Conservation (phyloP, 352 stramenopile genomes). For the Phytophthora pistaciae region DNA sequence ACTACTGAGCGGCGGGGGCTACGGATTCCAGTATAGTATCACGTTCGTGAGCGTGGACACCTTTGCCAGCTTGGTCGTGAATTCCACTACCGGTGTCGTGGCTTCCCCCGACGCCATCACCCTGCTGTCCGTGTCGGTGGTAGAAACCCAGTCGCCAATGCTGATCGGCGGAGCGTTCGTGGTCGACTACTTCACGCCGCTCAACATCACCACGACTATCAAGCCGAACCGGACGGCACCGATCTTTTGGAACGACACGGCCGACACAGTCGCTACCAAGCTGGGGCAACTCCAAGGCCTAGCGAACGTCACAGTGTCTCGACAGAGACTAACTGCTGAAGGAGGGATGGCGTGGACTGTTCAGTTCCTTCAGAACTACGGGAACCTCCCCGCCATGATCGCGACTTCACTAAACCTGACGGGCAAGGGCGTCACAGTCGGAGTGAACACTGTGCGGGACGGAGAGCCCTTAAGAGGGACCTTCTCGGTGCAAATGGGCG, state of each 20-base stretch:
- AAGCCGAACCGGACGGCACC: constrained; percentile 32
- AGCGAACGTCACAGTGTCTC: constrained; percentile 54
- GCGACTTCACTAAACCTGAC: constrained; percentile 64
- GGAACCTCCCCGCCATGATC: constrained; percentile 49
- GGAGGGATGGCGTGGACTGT: constrained; percentile 73
- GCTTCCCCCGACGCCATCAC: constrained; percentile 15
- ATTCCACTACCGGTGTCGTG: constrained; percentile 24
- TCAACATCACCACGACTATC: constrained; percentile 44
- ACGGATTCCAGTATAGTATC: constrained; percentile 60
- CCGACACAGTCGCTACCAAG: constrained; percentile 30
- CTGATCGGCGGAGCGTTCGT: constrained; percentile 60
- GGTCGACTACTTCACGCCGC: constrained; percentile 51
- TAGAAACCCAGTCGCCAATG: constrained; percentile 45
- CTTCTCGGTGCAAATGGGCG: constrained; percentile 68
- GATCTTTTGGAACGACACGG: constrained; percentile 68
- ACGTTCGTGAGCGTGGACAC: constrained; percentile 63
- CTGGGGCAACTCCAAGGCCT: constrained; percentile 60
- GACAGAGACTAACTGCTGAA: constrained; percentile 53
- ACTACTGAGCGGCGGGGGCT: constrained; percentile 25
- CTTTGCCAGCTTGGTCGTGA: constrained; percentile 43
- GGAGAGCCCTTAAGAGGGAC: constrained; percentile 58
- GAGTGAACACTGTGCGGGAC: constrained; percentile 46
- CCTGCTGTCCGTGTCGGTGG: constrained; percentile 22
- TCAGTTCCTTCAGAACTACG: constrained; percentile 72
- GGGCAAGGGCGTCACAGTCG: constrained; percentile 44